Evolutionary conservation across 495 filamentous ascomycete genomes (phyloP).

Genomic region (Aspergillus panamensis): DNA sequence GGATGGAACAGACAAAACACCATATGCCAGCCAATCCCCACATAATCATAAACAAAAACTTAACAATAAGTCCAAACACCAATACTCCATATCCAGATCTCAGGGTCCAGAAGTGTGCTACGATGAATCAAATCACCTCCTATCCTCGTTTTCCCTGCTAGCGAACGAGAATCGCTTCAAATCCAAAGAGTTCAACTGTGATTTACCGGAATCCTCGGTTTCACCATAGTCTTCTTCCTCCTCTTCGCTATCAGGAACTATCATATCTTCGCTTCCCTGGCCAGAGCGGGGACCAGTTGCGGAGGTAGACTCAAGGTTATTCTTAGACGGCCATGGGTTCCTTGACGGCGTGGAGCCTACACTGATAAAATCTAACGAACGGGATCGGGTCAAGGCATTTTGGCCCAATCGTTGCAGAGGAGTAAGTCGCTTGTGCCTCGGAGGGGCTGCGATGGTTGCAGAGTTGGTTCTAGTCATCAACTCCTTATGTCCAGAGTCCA

Average conservation of each 20-base stretch:
- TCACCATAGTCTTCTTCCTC: conserved; percentile 49
- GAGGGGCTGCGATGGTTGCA: conserved; percentile 16
- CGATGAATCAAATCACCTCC: background rate
- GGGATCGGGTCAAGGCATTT: conserved; percentile 43
- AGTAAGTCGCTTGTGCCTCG: conserved; percentile 35
- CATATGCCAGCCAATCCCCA: background rate
- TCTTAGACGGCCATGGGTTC: background rate
- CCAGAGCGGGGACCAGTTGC: conserved; percentile 3
- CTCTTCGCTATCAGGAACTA: conserved; percentile 68
- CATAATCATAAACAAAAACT: background rate
- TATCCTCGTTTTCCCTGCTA: conserved; percentile 25
- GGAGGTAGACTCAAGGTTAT: background rate
- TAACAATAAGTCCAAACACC: conserved; percentile 12
- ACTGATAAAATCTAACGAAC: conserved; percentile 31
- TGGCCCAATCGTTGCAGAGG: conserved; percentile 48
- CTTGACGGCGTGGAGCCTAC: conserved; percentile 13
- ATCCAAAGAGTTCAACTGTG: conserved; percentile 34
- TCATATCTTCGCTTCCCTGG: conserved; percentile 72
- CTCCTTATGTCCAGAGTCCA: background rate
- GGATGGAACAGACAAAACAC: background rate
- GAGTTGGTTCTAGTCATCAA: background rate
- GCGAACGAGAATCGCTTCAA: conserved; percentile 55
- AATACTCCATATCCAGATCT: conserved; percentile 6
- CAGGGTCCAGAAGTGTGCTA: background rate
- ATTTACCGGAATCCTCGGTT: conserved; percentile 15